Evolutionary conservation across 2,329 filamentous ascomycete genomes (phyloP).

Genomic region (Botrytis medusae): DNA sequence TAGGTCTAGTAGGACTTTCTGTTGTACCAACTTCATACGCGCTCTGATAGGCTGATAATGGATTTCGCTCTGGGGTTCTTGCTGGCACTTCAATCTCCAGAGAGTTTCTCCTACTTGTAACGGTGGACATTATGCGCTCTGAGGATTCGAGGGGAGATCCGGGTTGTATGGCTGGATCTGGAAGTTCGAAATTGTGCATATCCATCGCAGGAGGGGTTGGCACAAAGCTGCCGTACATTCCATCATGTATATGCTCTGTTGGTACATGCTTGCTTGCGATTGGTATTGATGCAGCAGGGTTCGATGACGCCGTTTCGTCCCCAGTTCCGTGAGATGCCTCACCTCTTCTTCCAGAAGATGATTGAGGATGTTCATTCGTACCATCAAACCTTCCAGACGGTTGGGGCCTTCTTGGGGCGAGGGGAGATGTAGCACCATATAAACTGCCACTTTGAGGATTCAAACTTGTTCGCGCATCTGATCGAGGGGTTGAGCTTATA

Average conservation of each 20-base stretch:
- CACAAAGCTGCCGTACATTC: conserved; percentile 61
- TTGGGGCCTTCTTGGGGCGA: conserved; percentile 18
- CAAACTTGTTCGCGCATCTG: conserved; percentile 23
- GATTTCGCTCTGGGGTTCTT: conserved; percentile 7
- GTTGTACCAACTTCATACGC: conserved; percentile 48
- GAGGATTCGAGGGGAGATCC: conserved; percentile 19
- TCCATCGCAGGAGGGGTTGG: conserved; percentile 49
- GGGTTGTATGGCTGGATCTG: conserved; percentile 52
- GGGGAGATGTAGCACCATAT: conserved; percentile 33
- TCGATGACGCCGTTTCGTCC: not conserved
- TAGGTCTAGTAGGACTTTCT: conserved; percentile 31
- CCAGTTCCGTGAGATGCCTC: not conserved
- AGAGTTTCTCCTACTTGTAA: conserved; percentile 6
- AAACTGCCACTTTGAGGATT: conserved; percentile 26
- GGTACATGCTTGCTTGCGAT: not conserved
- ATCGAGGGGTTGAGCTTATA: conserved; percentile 53
- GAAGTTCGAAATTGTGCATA: conserved; percentile 53
- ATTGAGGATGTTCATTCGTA: conserved; percentile 11
- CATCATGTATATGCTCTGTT: conserved; percentile 1
- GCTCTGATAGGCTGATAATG: conserved; percentile 31
- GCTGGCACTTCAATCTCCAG: not conserved
- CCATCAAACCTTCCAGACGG: not conserved
- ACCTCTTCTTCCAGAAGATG: conserved; percentile 20
- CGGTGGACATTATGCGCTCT: not conserved
- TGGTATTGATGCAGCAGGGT: not conserved